These are phyloP conservation scores for Phaeotremella skinneri DNA, from an alignment of 768 basidiomycete genomes.

Conservation along the genomic window DNA sequence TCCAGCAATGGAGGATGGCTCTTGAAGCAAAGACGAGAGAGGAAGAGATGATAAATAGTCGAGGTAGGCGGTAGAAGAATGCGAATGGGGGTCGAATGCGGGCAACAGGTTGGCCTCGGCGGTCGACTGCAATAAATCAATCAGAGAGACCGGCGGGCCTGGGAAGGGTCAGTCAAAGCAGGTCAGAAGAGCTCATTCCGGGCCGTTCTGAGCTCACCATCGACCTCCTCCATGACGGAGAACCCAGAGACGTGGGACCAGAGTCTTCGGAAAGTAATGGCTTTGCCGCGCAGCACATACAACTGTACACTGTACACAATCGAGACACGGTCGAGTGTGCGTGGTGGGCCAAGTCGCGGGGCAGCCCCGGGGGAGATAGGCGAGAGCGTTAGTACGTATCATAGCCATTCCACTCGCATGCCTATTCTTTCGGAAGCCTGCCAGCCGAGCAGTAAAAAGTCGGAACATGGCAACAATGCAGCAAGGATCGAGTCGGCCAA, in stretches of 20 bases:
- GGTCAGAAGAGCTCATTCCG: not conserved
- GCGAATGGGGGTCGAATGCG: conserved; percentile 17
- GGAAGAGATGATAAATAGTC: conserved; percentile 64
- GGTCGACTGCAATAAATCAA: conserved; percentile 26
- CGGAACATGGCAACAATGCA: not conserved
- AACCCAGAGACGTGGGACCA: too few relatives aligned
- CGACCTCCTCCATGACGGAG: not conserved
- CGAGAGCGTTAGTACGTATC: too few relatives aligned
- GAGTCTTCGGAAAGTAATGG: too few relatives aligned
- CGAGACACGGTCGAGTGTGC: too few relatives aligned
- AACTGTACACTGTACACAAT: too few relatives aligned
- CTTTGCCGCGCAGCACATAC: too few relatives aligned
- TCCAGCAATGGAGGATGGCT: conserved; percentile 74
- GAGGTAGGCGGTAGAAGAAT: conserved; percentile 58
- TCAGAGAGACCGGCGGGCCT: conserved; percentile 12
- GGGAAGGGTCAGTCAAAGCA: not conserved
- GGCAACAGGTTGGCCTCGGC: conserved; percentile 1
- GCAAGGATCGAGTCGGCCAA: not conserved
- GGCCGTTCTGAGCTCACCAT: conserved; percentile 1
- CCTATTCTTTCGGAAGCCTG: too few relatives aligned
- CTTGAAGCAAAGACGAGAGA: conserved; percentile 65
- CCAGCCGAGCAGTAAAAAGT: too few relatives aligned
- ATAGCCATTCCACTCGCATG: too few relatives aligned
- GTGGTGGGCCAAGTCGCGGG: too few relatives aligned
- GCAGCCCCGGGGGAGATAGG: too few relatives aligned